A percentile compares a stretch with the other conserved stretches of the same genome.
These are phyloP conservation scores for Neocucurbitaria cava DNA, from an alignment of 2,329 filamentous ascomycete genomes.

Conservation along the genomic window DNA sequence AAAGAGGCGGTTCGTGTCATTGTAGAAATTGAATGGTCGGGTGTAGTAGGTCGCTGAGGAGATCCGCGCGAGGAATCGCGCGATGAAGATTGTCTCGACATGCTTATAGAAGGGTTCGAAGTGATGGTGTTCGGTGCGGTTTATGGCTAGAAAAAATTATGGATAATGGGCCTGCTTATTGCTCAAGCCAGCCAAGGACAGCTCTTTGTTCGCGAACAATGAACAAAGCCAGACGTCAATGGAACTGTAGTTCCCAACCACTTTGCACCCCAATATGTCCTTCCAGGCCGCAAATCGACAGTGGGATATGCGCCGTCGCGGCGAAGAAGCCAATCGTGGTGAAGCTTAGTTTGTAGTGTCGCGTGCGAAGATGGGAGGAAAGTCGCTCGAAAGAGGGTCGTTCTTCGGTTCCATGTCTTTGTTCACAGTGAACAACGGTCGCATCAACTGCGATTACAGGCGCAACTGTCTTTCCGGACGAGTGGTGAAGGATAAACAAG, in stretches of 20 bases:
- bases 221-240: conserved; percentile 1
- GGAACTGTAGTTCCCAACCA: conserved; percentile 7
- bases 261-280: conserved; percentile 7
- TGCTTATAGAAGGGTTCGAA: conserved; percentile 13
- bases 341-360: conserved; percentile 13
- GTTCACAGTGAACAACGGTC: neutral
- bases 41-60: conserved; percentile 25
- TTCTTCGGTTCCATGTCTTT: conserved; percentile 44
- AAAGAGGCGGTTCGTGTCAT: conserved; percentile 20
- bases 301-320: conserved; percentile 1
- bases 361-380: conserved; percentile 39
- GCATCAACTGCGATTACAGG: neutral
- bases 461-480: neutral
- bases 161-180: neutral
- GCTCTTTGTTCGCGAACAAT: conserved; percentile 9
- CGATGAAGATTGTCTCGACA: conserved; percentile 32
- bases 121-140: neutral
- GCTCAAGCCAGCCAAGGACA: neutral
- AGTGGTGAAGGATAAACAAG: conserved; percentile 16
- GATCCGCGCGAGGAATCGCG: conserved; percentile 21
- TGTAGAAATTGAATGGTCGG: conserved; percentile 16
- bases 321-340: conserved; percentile 4
- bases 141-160: conserved; percentile 1
- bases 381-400: conserved; percentile 47
- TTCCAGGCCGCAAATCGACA: neutral